A percentile compares a stretch with the other conserved stretches of the same genome.
Evolutionary conservation across 208 protist genomes (phyloP).

Genomic region (Herpetomonas muscarum): DNA sequence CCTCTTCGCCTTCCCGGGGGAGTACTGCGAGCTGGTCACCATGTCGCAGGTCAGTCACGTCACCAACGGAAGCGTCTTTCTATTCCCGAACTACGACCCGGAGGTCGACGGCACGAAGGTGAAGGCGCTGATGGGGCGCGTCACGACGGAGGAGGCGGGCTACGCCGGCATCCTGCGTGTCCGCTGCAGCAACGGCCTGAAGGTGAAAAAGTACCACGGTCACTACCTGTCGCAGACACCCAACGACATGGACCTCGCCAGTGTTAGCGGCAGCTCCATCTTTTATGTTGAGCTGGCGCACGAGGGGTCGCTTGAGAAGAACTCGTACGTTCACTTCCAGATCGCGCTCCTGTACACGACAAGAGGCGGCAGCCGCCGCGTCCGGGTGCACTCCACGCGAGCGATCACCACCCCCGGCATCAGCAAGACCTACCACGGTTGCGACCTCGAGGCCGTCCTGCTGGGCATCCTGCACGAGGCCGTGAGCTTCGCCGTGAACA

Average conservation of each 20-base stretch:
- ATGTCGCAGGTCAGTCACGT: conserved; percentile 76
- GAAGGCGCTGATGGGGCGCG: conserved; percentile 42
- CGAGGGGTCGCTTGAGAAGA: conserved; percentile 70
- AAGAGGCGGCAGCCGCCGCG: conserved; percentile 70
- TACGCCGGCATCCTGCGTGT: conserved; percentile 90
- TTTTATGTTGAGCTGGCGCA: conserved; percentile 92
- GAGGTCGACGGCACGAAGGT: conserved; percentile 63
- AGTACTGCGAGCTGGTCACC: conserved; percentile 86
- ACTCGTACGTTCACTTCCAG: conserved; percentile 83
- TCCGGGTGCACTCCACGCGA: conserved; percentile 84
- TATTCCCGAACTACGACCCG: conserved; percentile 78
- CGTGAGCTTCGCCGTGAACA: conserved; percentile 64
- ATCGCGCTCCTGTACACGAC: conserved; percentile 92
- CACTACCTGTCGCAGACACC: conserved; percentile 79
- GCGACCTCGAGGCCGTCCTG: conserved; percentile 83
- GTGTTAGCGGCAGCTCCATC: conserved; percentile 62
- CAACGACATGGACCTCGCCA: conserved; percentile 90
- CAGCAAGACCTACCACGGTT: conserved; percentile 58
- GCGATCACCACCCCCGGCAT: conserved; percentile 50
- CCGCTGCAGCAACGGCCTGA: conserved; percentile 82
- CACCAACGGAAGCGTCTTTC: conserved; percentile 68
- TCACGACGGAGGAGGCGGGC: conserved; percentile 75
- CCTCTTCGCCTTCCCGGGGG: conserved; percentile 75
- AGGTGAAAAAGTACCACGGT: conserved; percentile 79
- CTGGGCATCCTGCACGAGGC: conserved; percentile 53